phyloP scores from a whole-genome alignment of 2,329 filamentous ascomycete species.

The Xylariaceae sp. region DNA sequence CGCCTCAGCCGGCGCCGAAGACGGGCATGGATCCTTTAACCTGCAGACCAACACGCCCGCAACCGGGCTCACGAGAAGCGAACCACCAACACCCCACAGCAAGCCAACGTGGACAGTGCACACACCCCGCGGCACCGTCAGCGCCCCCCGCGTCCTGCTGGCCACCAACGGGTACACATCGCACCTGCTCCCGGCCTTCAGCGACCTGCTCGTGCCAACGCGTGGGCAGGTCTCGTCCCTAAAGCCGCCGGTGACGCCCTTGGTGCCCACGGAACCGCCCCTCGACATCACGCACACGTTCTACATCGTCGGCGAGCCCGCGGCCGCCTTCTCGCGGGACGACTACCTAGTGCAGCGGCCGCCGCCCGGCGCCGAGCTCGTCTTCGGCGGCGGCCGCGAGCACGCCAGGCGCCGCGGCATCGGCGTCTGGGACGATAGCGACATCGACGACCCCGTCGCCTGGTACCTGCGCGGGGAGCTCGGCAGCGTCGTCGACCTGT shows the following conservation, averaged over 20 bases:
- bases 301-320: slow-evolving; percentile 56
- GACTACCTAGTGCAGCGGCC: slow-evolving; percentile 77
- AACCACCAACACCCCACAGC: slow-evolving; percentile 20
- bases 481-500: slow-evolving; percentile 46
- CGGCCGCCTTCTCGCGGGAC: slow-evolving; percentile 49
- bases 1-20: slow-evolving; percentile 24
- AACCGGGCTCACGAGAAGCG: slow-evolving; percentile 46
- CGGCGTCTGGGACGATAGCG: slow-evolving; percentile 62
- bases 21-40: slow-evolving; percentile 56
- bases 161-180: slow-evolving; percentile 87
- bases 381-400: slow-evolving; percentile 71
- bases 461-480: slow-evolving; percentile 56
- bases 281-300: slow-evolving; percentile 60
- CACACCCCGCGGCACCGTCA: slow-evolving; percentile 70
- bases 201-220: slow-evolving; percentile 74
- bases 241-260: slow-evolving; percentile 51
- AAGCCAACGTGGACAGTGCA: slow-evolving; percentile 59
- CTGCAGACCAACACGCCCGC: slow-evolving; percentile 76
- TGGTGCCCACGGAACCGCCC: slow-evolving; percentile 27
- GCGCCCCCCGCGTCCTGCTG: slow-evolving; percentile 67
- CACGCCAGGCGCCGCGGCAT: slow-evolving; percentile 56
- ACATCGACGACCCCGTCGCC: slow-evolving; percentile 58
- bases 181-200: slow-evolving; percentile 69
- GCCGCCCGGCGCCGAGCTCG: slow-evolving; percentile 58
- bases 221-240: slow-evolving; percentile 74